Evolutionary conservation across 108 stramenopile genomes (phyloP).

Genomic region (Poteriospumella lacustris): DNA sequence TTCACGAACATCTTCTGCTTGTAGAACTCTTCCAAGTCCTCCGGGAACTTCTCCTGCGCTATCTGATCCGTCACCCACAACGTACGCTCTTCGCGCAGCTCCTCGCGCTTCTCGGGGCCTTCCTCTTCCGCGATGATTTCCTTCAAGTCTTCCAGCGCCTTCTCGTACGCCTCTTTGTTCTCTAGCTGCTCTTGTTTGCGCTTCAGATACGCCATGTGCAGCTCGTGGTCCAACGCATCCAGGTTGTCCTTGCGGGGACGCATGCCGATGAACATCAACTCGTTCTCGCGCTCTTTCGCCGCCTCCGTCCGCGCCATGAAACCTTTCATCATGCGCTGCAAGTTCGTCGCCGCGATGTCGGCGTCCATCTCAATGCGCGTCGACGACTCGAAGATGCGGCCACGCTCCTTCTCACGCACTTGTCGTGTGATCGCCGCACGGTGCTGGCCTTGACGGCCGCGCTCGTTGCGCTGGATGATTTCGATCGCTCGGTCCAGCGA

Average conservation of each 20-base stretch:
- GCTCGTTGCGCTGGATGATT: slow-evolving; percentile 59
- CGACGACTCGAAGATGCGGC: slow-evolving; percentile 21
- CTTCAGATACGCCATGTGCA: slow-evolving; percentile 51
- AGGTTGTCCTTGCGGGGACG: slow-evolving; percentile 45
- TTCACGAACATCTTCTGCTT: slow-evolving; percentile 17
- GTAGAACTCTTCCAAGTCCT: slow-evolving; percentile 62
- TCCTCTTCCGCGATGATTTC: slow-evolving; percentile 67
- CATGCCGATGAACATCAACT: slow-evolving; percentile 69
- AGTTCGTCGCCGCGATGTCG: slow-evolving; percentile 61
- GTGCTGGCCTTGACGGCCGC: slow-evolving; percentile 57
- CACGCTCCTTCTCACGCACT: slow-evolving; percentile 39
- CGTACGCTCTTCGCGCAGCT: slow-evolving; percentile 65
- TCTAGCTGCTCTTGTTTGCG: slow-evolving; percentile 69
- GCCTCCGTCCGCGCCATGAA: slow-evolving; percentile 40
- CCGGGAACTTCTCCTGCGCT: slow-evolving; percentile 55
- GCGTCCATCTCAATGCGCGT: slow-evolving; percentile 40
- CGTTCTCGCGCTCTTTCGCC: slow-evolving; percentile 44
- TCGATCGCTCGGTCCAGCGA: slow-evolving; percentile 43
- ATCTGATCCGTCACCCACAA: slow-evolving; percentile 69
- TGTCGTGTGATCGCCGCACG: slow-evolving; percentile 45
- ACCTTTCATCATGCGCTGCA: slow-evolving; percentile 61
- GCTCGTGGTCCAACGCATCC: slow-evolving; percentile 39
- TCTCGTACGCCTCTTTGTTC: slow-evolving; percentile 62
- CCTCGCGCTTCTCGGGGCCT: slow-evolving; percentile 65
- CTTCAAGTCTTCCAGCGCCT: slow-evolving; percentile 62